Base-by-base conservation (phyloP, 179 eudicot species). In the Corrigiola litoralis region DNA sequence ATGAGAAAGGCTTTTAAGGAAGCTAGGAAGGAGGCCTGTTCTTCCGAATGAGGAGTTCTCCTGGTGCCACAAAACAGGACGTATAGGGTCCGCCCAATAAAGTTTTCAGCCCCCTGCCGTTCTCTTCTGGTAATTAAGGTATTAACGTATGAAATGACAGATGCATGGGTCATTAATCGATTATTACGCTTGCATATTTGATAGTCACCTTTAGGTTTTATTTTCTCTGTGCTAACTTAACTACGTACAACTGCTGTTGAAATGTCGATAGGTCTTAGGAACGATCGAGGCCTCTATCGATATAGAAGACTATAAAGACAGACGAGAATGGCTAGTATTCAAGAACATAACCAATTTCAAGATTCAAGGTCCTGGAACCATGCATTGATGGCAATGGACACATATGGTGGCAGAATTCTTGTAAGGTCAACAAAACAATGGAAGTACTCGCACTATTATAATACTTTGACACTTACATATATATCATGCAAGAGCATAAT, bases 371-470 rank as follows among this genome's bases (percentile, higher is more conserved):
- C 69, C 74, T 31, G 95, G 94, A 53, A 68, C 71, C 23, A n/a
- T n/a, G n/a, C n/a, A 67, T 89, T 50, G 76, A 89, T 58, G 96
- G 96, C 16, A 85, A 80, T 71, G 96, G 95, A 11, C 38, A 69
- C 31, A 77, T 77, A 27, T 89, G 96, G 96, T 89, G 96, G 96
- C 33, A 70, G 16, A 81, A 75, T 10, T 83, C 94, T 40, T 89
- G 96, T 75, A 87, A 89, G 79, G 56, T 75, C 57, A 58, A 87
- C 65, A 68, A 74, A 29, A 67, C 42, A 2, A 68, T 40, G 6
- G 94, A 85, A 49, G 82, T 1, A 20, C 0, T 41, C 8, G 14
- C 16, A 23, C 6, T 3, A 28, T 12, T 0, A 20, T 2, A 9
- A 56, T 34, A 2, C 1, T 18, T 31, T 56, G 23, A 17, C 6